Evolutionary conservation across 768 basidiomycete species (phyloP).

Genomic region (Neoboletus subvelutipes): DNA sequence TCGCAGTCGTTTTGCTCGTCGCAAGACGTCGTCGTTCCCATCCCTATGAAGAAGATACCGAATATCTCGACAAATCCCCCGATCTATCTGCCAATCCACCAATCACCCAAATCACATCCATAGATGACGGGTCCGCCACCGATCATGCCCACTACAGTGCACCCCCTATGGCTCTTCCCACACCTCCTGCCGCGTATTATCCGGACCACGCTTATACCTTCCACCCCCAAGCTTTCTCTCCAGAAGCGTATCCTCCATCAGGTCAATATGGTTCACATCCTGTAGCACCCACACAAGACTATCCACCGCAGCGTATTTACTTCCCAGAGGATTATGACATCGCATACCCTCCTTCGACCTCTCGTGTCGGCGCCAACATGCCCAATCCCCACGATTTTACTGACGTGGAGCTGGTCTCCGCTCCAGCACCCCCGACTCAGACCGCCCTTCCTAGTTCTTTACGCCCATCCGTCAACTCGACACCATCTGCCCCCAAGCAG

Average conservation of each 20-base stretch:
- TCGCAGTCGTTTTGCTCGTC: no score
- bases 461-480: slow-evolving; percentile 14
- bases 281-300: slow-evolving; percentile 10
- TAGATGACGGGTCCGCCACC: slow-evolving; percentile 17
- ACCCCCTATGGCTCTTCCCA: slow-evolving; percentile 15
- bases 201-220: slow-evolving; percentile 17
- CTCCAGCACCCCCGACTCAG: slow-evolving; percentile 1
- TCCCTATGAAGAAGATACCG: no score
- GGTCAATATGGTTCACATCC: not conserved
- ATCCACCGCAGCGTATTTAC: slow-evolving; percentile 27
- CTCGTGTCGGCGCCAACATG: slow-evolving; percentile 5
- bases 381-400: slow-evolving; percentile 16
- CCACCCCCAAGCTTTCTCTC: slow-evolving; percentile 10
- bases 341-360: slow-evolving; percentile 27
- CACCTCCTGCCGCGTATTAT: slow-evolving; percentile 26
- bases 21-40: no score
- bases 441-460: slow-evolving; percentile 9
- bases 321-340: slow-evolving; percentile 21
- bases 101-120: slow-evolving; percentile 4
- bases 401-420: slow-evolving; percentile 9
- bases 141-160: slow-evolving; percentile 25
- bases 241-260: slow-evolving; percentile 7
- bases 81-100: slow-evolving; percentile 12
- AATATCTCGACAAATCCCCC: no score
- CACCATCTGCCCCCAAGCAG: slow-evolving; percentile 4